These are phyloP conservation scores for Stenogyne calaminthoides DNA, from an alignment of 305 asterid species.

Conservation along the genomic window DNA sequence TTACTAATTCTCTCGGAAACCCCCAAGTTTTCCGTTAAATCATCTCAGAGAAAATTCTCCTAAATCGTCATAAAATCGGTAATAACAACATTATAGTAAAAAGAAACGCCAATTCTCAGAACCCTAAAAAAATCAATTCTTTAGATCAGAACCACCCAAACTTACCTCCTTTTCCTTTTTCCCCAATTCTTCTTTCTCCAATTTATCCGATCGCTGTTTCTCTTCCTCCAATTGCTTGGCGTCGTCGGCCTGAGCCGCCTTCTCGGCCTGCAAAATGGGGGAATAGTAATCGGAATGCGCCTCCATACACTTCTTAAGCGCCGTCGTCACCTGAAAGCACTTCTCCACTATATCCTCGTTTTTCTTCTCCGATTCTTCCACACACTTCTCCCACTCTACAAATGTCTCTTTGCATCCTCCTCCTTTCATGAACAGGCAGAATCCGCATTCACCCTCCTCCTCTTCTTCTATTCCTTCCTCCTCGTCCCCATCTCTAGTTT, in stretches of 20 bases:
- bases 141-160: slow-evolving; percentile 21
- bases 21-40: slow-evolving; percentile 2
- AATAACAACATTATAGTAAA: neutral
- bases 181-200: neutral
- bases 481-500: slow-evolving; percentile 20
- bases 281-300: slow-evolving; percentile 69
- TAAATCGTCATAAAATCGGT: slow-evolving; percentile 15
- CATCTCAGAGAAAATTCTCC: slow-evolving; percentile 19
- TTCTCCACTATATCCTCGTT: slow-evolving; percentile 62
- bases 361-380: slow-evolving; percentile 66
- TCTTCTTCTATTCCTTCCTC: slow-evolving; percentile 50
- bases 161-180: slow-evolving; percentile 19
- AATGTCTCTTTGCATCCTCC: slow-evolving; percentile 76
- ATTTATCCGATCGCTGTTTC: slow-evolving; percentile 29
- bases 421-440: slow-evolving; percentile 80
- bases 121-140: slow-evolving; percentile 15
- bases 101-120: slow-evolving; percentile 13
- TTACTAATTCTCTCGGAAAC: neutral
- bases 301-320: slow-evolving; percentile 77
- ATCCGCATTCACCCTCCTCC: slow-evolving; percentile 78
- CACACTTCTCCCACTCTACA: slow-evolving; percentile 72
- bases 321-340: slow-evolving; percentile 54
- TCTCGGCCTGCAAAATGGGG: slow-evolving; percentile 67
- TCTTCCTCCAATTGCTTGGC: slow-evolving; percentile 42
- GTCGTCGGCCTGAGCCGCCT: slow-evolving; percentile 44